Conservation (phyloP, 768 basidiomycete species). For the Lactifluus volemus region DNA sequence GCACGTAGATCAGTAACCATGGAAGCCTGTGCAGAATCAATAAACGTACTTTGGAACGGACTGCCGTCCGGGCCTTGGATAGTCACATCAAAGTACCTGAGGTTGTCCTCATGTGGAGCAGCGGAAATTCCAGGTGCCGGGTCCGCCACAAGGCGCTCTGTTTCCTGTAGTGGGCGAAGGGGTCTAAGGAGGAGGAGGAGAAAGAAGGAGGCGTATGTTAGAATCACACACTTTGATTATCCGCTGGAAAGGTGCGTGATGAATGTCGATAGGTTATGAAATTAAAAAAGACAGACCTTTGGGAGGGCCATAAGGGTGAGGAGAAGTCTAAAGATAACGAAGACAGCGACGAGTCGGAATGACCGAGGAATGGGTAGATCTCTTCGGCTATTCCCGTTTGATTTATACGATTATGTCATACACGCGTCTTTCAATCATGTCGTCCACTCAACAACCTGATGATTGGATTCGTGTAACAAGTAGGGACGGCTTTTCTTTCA, state of each 20-base stretch:
- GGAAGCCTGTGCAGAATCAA: neutral
- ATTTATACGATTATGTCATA: neutral
- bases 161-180: conserved; percentile 57
- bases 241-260: conserved; percentile 29
- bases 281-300: conserved; percentile 32
- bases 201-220: neutral
- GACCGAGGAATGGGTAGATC: neutral
- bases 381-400: neutral
- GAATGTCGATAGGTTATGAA: neutral
- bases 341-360: neutral
- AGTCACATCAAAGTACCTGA: conserved; percentile 97
- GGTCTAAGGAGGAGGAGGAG: neutral
- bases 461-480: conserved; percentile 75
- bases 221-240: conserved; percentile 41
- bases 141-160: conserved; percentile 91
- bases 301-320: conserved; percentile 38
- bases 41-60: conserved; percentile 62
- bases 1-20: neutral
- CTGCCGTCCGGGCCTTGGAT: conserved; percentile 93
- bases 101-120: conserved; percentile 90
- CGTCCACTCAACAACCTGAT: conserved; percentile 22
- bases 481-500: conserved; percentile 72
- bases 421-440: neutral
- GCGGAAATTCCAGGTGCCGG: conserved; percentile 98
- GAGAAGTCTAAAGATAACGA: neutral